Evolutionary conservation across 208 protist species (phyloP), one percentile per base, ranked within the genome.

Genomic region (Acanthamoeba quina): DNA sequence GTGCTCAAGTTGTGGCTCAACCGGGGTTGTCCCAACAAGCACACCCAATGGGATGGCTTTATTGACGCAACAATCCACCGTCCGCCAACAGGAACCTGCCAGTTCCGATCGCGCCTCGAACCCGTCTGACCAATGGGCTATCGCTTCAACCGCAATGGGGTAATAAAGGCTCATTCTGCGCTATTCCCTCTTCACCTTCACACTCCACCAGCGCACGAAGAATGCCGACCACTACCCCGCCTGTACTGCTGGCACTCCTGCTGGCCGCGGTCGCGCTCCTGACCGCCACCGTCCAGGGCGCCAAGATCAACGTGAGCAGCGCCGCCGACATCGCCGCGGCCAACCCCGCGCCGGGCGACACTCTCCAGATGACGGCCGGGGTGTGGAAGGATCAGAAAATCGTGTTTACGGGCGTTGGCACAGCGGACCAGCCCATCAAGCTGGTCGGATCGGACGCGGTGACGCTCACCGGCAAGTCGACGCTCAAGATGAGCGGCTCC

Each of bases 401-500:
- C 62, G n/a, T 70, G 9, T 37, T 70, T n/a, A 37, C 0, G 1
- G n/a, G 24, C 0, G 26, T 21, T 0, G 62, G 62, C 62, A 70
- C n/a, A 2, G 62, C 4, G 62, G 62, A 6, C 13, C 24, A 24
- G 62, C 62, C 62, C 29, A 70, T 70, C 29, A 70, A 70, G 62
- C 60, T 66, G 15, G 15, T 66, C 9, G 60, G 60, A 29, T 66
- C 60, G 13, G 60, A 70, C n/a, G 29, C 62, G 9, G 62, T 70
- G 26, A 70, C 29, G 10, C 62, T 66, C 60, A 66, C 60, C n/a
- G 62, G 62, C 62, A 70, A 5, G 11, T 70, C 62, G 24, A 70
- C 62, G 3, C 62, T 70, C 62, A 70, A 70, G 62, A 70, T 70
- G 62, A 70, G 62, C 62, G 62, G 62, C n/a, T 70, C 24, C 26